Base-by-base conservation (phyloP, 1,284 basidiomycete species). In the Leccinum subspadiceum region DNA sequence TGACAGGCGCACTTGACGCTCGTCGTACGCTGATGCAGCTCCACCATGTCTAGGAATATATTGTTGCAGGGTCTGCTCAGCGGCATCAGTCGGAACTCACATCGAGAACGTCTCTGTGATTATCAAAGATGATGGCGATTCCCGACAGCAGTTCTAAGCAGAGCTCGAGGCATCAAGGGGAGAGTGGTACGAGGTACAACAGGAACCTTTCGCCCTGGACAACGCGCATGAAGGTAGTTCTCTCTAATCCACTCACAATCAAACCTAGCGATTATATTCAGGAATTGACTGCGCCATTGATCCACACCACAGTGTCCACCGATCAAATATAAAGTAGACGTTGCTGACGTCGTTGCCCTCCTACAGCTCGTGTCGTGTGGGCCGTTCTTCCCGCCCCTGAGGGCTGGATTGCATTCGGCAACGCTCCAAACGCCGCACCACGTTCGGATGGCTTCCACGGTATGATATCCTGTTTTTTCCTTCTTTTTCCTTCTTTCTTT, bases 361-460 rank as follows among this genome's bases (percentile, higher is more conserved):
- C 82, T 96, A 33, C 81, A 82, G 53, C 84, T 89, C 5, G 67
- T 37, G 35, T 37, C 35, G 35, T 94, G n/a, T 96, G 93, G 93
- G 73, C 79, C 4, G 79, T 87, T 37, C 82, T 96, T 0, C 93
- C 94, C 6, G 89, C 91, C 1, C 85, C 90, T 5, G 88, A 90
- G 35, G 35, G 35, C 13, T 37, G 35, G 35, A 72, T 81, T 85
- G 17, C 87, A 93, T 41, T 85, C 84, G 2, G 77, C 84, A 55
- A 90, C 87, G 64, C 82, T 92, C 58, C 78, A 79, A 13, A 69
- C 69, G 12, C 75, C 73, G 31, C 79, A 81, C 33, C 72, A 79
- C 54, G 81, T 84, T 68, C 80, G 83, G 35, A 74, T 44, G 76
- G 77, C 56, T 75, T 83, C 22, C 69, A 77, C 54, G 53, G 63